A percentile compares a stretch with the other conserved stretches of the same genome.
These are phyloP conservation scores for Ogataea methanolica DNA, from an alignment of 805 yeast genomes.

Conservation along the genomic window DNA sequence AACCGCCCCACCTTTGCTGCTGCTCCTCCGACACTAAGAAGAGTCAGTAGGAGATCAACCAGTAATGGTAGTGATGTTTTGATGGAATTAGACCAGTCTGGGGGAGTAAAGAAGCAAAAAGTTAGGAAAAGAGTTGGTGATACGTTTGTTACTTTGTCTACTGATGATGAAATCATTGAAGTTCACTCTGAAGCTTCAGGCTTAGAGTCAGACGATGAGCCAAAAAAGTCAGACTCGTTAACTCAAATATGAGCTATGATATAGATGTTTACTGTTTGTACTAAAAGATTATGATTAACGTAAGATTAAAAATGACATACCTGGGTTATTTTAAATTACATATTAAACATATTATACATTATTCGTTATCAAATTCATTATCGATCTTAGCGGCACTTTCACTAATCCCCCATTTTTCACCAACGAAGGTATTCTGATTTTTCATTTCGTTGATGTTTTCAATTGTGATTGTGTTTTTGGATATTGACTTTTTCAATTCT, in stretches of 20 bases:
- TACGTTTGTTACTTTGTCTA: neutral
- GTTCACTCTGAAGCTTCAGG: slow-evolving; percentile 5
- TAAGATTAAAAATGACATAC: too few species aligned
- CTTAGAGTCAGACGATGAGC: too few species aligned
- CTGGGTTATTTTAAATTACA: neutral
- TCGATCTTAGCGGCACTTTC: slow-evolving; percentile 32
- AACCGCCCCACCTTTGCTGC: neutral
- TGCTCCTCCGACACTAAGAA: neutral
- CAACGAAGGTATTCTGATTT: slow-evolving; percentile 20
- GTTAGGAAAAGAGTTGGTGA: neutral
- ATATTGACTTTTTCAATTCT: slow-evolving; percentile 27
- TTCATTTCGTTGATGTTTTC: slow-evolving; percentile 25
- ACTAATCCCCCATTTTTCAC: slow-evolving; percentile 33
- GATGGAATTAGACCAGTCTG: slow-evolving; percentile 11
- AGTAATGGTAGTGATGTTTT: neutral
- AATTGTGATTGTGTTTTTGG: slow-evolving; percentile 19
- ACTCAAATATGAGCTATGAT: too few species aligned
- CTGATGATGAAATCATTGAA: neutral
- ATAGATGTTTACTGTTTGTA: too few species aligned
- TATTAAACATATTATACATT: too few species aligned
- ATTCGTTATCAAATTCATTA: slow-evolving; percentile 19
- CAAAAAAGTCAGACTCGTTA: too few species aligned
- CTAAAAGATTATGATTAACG: too few species aligned
- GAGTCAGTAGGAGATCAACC: slow-evolving; percentile 1
- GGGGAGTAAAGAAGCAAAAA: slow-evolving; percentile 6